phyloP scores from a whole-genome alignment of 2,329 filamentous ascomycete species.

The Neocucurbitaria cava region DNA sequence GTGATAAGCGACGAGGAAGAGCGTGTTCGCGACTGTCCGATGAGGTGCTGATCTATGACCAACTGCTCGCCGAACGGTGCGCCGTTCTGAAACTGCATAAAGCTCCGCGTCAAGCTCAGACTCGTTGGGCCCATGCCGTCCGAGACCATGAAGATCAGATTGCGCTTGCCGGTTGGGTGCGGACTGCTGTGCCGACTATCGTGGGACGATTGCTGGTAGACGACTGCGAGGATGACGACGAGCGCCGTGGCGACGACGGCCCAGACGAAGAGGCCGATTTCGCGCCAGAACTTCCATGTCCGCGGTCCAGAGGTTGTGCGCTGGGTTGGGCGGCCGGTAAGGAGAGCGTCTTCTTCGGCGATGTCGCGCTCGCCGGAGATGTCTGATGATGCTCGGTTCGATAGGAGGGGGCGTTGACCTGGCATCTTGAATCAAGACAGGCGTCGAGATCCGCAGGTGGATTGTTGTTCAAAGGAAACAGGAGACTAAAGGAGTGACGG shows the following conservation, averaged over 20 bases:
- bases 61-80: constrained; percentile 79
- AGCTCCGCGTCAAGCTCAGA: constrained; percentile 84
- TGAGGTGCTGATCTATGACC: constrained; percentile 84
- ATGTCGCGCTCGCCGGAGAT: constrained; percentile 62
- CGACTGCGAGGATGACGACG: constrained; percentile 80
- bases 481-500: constrained; percentile 16
- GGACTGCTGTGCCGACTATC: constrained; percentile 39
- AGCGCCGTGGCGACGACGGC: constrained; percentile 79
- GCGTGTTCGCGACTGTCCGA: constrained; percentile 86
- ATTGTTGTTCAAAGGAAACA: background rate
- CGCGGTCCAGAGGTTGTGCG: constrained; percentile 38
- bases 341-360: constrained; percentile 68
- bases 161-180: constrained; percentile 72
- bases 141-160: constrained; percentile 98
- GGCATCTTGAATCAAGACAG: constrained; percentile 39
- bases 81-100: constrained; percentile 76
- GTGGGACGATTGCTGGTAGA: constrained; percentile 69
- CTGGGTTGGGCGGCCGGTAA: constrained; percentile 60
- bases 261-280: constrained; percentile 81
- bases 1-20: constrained; percentile 87
- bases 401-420: constrained; percentile 61
- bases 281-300: constrained; percentile 69
- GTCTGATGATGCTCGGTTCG: constrained; percentile 63
- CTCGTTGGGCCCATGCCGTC: constrained; percentile 98
- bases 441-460: background rate